Evolutionary conservation across 2,329 filamentous ascomycete species (phyloP).

Genomic region (Aspergillus ochraceoroseus): DNA sequence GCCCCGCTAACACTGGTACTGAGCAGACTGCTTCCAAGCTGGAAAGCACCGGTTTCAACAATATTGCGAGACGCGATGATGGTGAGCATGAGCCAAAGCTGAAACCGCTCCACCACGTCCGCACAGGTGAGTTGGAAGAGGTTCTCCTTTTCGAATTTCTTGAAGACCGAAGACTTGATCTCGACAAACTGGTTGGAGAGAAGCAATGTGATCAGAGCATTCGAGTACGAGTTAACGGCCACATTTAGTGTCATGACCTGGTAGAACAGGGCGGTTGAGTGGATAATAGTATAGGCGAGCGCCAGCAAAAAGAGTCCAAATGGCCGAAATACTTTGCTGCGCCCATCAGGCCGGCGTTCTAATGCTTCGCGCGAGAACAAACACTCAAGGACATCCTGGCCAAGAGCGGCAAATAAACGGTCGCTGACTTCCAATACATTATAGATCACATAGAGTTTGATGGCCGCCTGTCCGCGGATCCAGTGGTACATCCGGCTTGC

Average conservation of each 20-base stretch:
- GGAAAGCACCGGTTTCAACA: slow-evolving; percentile 86
- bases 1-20: slow-evolving; percentile 30
- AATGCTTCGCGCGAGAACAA: slow-evolving; percentile 90
- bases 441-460: slow-evolving; percentile 98
- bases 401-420: slow-evolving; percentile 80
- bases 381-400: slow-evolving; percentile 94
- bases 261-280: slow-evolving; percentile 86
- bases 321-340: slow-evolving; percentile 83
- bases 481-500: slow-evolving; percentile 98
- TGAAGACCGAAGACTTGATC: slow-evolving; percentile 97
- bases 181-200: slow-evolving; percentile 98
- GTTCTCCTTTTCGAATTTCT: slow-evolving; percentile 97
- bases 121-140: slow-evolving; percentile 94
- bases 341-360: slow-evolving; percentile 77
- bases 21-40: slow-evolving; percentile 42
- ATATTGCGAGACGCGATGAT: slow-evolving; percentile 96
- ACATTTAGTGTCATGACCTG: slow-evolving; percentile 98
- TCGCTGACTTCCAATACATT: slow-evolving; percentile 91
- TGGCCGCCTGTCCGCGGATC: slow-evolving; percentile 90
- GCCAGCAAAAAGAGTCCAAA: slow-evolving; percentile 88
- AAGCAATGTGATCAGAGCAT: slow-evolving; percentile 83
- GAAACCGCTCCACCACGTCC: slow-evolving; percentile 93
- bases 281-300: slow-evolving; percentile 78
- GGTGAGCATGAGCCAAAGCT: slow-evolving; percentile 93
- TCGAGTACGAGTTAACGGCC: slow-evolving; percentile 97